phyloP scores from a whole-genome alignment of 495 filamentous ascomycete species.

The Talaromyces adpressus region DNA sequence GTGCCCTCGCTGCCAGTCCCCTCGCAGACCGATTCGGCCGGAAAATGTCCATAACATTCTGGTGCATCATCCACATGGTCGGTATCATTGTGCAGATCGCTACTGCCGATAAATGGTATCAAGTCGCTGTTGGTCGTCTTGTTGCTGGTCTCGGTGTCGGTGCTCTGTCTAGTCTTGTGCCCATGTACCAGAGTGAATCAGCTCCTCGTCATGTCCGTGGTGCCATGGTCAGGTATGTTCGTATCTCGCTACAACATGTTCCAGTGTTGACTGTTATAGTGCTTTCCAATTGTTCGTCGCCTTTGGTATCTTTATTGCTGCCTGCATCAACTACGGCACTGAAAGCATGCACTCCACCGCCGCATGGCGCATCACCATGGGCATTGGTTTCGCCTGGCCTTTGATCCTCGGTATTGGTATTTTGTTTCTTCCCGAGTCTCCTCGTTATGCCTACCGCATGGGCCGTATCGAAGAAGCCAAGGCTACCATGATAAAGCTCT shows the following conservation, averaged over 20 bases:
- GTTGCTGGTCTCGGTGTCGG: conserved; percentile 66
- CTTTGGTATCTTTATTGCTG: conserved; percentile 74
- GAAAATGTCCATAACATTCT: conserved; percentile 45
- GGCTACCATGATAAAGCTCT: conserved; percentile 60
- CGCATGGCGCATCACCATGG: conserved; percentile 78
- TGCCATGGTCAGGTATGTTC: conserved; percentile 46
- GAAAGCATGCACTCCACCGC: conserved; percentile 43
- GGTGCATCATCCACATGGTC: conserved; percentile 57
- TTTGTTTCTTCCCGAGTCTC: conserved; percentile 66
- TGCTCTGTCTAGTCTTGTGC: conserved; percentile 61
- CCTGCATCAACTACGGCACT: conserved; percentile 78
- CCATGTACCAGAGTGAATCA: conserved; percentile 69
- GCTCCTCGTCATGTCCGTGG: conserved; percentile 59
- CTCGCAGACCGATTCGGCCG: conserved; percentile 48
- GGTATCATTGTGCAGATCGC: conserved; percentile 66
- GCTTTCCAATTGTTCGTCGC: conserved; percentile 86
- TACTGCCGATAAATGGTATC: conserved; percentile 45
- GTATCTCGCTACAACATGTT: no score
- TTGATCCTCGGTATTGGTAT: conserved; percentile 64
- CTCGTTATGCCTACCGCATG: conserved; percentile 59
- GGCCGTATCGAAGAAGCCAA: conserved; percentile 61
- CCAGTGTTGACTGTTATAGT: conserved; percentile 8
- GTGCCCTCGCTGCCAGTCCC: conserved; percentile 55
- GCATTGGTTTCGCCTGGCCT: conserved; percentile 70
- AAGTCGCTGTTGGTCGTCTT: conserved; percentile 46